phyloP scores from a whole-genome alignment of 768 basidiomycete species.

The Favolaschia claudopus region DNA sequence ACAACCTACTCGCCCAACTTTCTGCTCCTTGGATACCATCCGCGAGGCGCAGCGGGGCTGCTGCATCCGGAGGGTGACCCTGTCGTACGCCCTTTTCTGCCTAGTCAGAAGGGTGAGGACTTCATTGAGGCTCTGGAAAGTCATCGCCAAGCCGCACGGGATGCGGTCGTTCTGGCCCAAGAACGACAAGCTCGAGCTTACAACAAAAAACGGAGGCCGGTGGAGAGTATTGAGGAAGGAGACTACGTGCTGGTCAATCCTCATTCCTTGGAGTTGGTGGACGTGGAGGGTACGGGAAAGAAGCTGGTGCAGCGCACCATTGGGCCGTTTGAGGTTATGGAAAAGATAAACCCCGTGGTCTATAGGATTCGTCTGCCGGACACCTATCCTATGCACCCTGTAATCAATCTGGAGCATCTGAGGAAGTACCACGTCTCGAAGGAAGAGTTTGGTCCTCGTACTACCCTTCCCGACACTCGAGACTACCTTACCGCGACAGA shows the following conservation, averaged over 20 bases:
- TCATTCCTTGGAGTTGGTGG: too few species aligned
- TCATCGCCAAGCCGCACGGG: constrained; percentile 12
- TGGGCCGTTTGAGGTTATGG: too few species aligned
- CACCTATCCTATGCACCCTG: constrained; percentile 28
- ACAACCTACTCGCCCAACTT: constrained; percentile 35
- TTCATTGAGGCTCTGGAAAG: background rate
- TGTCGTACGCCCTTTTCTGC: background rate
- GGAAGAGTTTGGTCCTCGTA: background rate
- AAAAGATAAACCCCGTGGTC: constrained; percentile 27
- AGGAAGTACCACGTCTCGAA: constrained; percentile 18
- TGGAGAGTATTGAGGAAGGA: background rate
- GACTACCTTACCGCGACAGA: background rate
- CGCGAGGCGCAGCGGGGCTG: constrained; percentile 10
- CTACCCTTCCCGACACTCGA: background rate
- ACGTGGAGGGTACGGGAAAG: too few species aligned
- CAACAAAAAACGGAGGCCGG: constrained; percentile 21
- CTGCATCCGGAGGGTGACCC: background rate
- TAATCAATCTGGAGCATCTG: constrained; percentile 31
- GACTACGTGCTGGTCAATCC: constrained; percentile 29
- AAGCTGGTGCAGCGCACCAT: too few species aligned
- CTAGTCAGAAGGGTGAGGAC: background rate
- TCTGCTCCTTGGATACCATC: constrained; percentile 36
- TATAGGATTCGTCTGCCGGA: constrained; percentile 27
- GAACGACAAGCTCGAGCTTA: too few species aligned
- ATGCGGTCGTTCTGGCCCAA: constrained; percentile 18